phyloP scores from a whole-genome alignment of 2,329 filamentous ascomycete species.

The Sphaerulina populicola region DNA sequence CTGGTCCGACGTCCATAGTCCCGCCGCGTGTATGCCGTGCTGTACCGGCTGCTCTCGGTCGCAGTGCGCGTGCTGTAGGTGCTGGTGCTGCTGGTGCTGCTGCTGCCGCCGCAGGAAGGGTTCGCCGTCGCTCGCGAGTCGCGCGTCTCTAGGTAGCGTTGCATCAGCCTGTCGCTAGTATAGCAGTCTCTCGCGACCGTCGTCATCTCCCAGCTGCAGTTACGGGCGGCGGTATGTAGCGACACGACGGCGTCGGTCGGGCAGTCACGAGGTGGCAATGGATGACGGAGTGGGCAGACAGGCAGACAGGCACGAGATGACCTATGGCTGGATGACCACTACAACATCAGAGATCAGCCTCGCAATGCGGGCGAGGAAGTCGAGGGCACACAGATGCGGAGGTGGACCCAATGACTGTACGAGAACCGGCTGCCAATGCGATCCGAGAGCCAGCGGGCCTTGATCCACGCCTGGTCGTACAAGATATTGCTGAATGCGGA shows the following conservation, averaged over 20 bases:
- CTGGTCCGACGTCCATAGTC: slow-evolving; percentile 7
- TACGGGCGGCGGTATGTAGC: neutral
- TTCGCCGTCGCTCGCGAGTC: slow-evolving; percentile 11
- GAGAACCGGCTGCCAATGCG: neutral
- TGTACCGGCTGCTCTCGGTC: slow-evolving; percentile 1
- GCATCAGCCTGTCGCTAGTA: slow-evolving; percentile 18
- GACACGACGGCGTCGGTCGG: neutral
- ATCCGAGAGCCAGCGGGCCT: neutral
- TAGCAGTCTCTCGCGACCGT: slow-evolving; percentile 3
- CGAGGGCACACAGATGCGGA: neutral
- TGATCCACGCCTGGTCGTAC: neutral
- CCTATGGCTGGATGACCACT: neutral
- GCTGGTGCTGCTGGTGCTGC: slow-evolving; percentile 1
- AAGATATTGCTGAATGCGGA: neutral
- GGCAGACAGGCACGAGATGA: neutral
- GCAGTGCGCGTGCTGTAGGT: neutral
- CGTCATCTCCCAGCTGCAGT: slow-evolving; percentile 17
- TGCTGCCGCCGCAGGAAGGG: neutral
- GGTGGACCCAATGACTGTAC: neutral
- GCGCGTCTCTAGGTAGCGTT: slow-evolving; percentile 12
- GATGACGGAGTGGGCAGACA: neutral
- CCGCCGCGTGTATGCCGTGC: slow-evolving; percentile 4
- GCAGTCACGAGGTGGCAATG: slow-evolving; percentile 5
- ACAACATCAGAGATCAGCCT: neutral
- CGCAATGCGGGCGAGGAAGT: neutral